Percentiles rank a stretch among this genome's conserved stretches.
phyloP scores from a whole-genome alignment of 2,329 filamentous ascomycete genomes.

The Karstenula rhodostoma region DNA sequence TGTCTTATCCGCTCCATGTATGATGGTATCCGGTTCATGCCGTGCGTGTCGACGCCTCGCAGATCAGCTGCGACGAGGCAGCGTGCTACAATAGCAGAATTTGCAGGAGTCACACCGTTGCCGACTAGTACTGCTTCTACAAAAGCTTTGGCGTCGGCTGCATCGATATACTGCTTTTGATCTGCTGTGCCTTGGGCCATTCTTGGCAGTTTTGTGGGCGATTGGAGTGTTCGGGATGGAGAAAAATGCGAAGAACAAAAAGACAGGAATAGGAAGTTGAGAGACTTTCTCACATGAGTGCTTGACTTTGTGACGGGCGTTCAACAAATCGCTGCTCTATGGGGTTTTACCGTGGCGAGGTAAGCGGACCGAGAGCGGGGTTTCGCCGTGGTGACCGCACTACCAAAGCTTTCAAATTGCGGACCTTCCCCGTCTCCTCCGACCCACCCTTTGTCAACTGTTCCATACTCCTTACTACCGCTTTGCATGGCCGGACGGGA shows the following conservation, averaged over 20 bases:
- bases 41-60: slow-evolving; percentile 81
- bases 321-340: neutral
- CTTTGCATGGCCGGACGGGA: slow-evolving; percentile 1
- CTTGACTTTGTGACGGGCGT: neutral
- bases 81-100: slow-evolving; percentile 70
- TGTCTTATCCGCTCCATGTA: slow-evolving; percentile 78
- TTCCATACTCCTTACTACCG: neutral
- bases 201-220: neutral
- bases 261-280: neutral
- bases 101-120: slow-evolving; percentile 66
- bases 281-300: neutral
- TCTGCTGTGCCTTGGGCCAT: slow-evolving; percentile 2
- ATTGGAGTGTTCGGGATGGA: neutral
- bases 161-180: slow-evolving; percentile 28
- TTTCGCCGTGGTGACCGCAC: neutral
- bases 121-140: slow-evolving; percentile 64
- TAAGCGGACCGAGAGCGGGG: neutral
- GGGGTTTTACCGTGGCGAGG: neutral
- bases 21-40: slow-evolving; percentile 78
- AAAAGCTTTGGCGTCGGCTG: slow-evolving; percentile 49
- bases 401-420: neutral
- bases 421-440: slow-evolving; percentile 2
- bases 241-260: neutral
- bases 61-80: slow-evolving; percentile 79
- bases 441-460: neutral